phyloP scores from a whole-genome alignment of 2,329 filamentous ascomycete species.

The Pseudocercospora macadamiae region DNA sequence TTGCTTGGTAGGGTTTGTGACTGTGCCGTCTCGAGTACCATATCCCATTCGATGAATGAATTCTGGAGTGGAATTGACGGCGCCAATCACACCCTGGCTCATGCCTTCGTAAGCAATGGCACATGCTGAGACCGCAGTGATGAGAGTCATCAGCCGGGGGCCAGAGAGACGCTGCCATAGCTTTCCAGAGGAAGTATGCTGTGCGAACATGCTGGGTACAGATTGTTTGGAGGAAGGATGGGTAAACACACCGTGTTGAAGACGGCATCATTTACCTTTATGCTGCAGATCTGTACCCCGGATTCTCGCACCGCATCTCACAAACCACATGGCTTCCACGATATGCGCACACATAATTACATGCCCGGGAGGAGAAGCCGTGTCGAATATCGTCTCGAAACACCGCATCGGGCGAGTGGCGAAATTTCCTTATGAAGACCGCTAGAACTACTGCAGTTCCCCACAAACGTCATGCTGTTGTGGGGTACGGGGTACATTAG shows the following conservation, averaged over 20 bases:
- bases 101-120: slow-evolving; percentile 35
- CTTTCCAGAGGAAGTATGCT: neutral
- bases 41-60: slow-evolving; percentile 29
- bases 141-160: slow-evolving; percentile 13
- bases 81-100: slow-evolving; percentile 38
- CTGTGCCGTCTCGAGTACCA: slow-evolving; percentile 39
- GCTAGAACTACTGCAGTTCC: neutral
- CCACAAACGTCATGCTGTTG: neutral
- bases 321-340: neutral
- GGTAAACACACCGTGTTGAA: neutral
- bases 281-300: neutral
- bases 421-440: neutral
- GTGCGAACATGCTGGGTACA: neutral
- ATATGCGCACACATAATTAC: neutral
- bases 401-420: neutral
- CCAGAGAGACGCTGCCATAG: slow-evolving; percentile 1
- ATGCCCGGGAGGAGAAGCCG: neutral
- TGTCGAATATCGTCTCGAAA: neutral
- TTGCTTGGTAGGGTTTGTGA: slow-evolving; percentile 54
- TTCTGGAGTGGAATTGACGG: slow-evolving; percentile 34
- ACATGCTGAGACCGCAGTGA: slow-evolving; percentile 17
- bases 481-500: neutral
- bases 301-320: neutral
- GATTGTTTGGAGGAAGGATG: neutral
- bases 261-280: neutral